A percentile compares a stretch with the other conserved stretches of the same genome.
Conservation (phyloP, 495 filamentous ascomycete genomes). For the Podospora pseudocomata region DNA sequence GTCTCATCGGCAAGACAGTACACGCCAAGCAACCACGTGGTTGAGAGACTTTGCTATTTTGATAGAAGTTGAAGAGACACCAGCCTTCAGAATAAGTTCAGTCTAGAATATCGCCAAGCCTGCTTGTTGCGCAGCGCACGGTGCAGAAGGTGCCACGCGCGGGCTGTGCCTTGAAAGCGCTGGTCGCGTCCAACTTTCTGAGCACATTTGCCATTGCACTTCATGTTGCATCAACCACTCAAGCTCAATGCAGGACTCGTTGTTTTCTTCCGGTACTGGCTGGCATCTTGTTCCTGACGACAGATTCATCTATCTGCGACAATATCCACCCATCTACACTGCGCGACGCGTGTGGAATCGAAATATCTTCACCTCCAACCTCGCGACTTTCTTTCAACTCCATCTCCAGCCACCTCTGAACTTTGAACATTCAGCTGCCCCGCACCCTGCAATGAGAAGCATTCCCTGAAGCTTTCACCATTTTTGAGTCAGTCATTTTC, state of each 20-base stretch:
- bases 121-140: neutral
- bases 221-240: neutral
- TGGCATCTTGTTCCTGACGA: neutral
- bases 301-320: neutral
- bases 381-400: neutral
- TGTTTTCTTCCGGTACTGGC: neutral
- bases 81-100: neutral
- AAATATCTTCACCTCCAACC: neutral
- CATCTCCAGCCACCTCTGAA: neutral
- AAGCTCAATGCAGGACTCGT: neutral
- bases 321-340: neutral
- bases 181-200: neutral
- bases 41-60: neutral
- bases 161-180: neutral
- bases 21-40: neutral
- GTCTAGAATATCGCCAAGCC: neutral
- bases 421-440: neutral
- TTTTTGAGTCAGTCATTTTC: neutral
- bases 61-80: neutral
- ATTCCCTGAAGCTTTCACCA: neutral
- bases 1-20: neutral
- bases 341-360: neutral
- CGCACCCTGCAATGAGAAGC: neutral
- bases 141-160: neutral
- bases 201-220: too few relatives aligned